Evolutionary conservation across 768 basidiomycete species (phyloP).

Genomic region (Filobasidium wieringae): DNA sequence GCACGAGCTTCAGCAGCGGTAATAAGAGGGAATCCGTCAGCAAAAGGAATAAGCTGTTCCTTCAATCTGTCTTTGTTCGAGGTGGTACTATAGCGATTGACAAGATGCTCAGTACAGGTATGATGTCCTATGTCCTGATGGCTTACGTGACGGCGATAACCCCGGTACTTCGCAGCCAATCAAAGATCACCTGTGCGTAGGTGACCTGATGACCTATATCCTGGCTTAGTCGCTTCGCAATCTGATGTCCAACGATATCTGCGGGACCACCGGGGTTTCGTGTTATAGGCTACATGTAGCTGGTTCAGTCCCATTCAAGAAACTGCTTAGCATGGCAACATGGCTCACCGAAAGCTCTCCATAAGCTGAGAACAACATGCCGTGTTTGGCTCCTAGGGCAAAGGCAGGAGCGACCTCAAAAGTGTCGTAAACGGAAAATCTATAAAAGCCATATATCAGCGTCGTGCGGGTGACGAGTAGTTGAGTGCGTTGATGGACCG

Average conservation of each 20-base stretch:
- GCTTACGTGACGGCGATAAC: slow-evolving; percentile 9
- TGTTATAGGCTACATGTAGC: slow-evolving; percentile 4
- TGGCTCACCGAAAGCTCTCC: neutral
- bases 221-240: neutral
- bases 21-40: slow-evolving; percentile 4
- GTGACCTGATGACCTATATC: slow-evolving; percentile 2
- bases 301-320: neutral
- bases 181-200: slow-evolving; percentile 5
- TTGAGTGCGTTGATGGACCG: neutral
- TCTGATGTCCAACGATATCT: neutral
- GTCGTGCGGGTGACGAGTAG: neutral
- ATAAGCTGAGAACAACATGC: slow-evolving; percentile 3
- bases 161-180: slow-evolving; percentile 8
- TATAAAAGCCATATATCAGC: neutral
- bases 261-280: slow-evolving; percentile 2
- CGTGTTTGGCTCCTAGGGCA: slow-evolving; percentile 1
- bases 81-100: neutral
- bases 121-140: neutral
- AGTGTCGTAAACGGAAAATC: neutral
- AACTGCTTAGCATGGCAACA: neutral
- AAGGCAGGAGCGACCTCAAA: neutral
- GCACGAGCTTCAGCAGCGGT: slow-evolving; percentile 3
- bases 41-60: slow-evolving; percentile 4
- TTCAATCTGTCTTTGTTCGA: slow-evolving; percentile 3
- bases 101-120: neutral